These are phyloP conservation scores for Candida caryicola DNA, from an alignment of 805 yeast genomes.

Conservation along the genomic window DNA sequence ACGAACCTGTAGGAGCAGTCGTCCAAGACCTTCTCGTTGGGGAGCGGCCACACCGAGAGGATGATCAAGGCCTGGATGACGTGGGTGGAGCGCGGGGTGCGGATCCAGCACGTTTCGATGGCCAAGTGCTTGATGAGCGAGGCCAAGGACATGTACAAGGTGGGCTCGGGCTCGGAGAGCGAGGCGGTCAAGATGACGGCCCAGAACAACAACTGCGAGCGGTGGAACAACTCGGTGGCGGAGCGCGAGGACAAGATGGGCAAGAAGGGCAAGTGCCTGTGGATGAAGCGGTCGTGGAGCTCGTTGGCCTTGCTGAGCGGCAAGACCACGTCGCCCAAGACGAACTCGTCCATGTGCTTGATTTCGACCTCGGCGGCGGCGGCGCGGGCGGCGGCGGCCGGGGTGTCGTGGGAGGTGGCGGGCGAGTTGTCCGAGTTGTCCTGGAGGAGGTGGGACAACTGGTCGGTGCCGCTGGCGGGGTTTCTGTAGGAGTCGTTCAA, in stretches of 20 bases:
- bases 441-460: conserved; percentile 20
- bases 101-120: conserved; percentile 87
- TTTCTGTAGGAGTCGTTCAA: conserved; percentile 16
- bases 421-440: conserved; percentile 34
- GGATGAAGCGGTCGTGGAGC: conserved; percentile 67
- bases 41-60: conserved; percentile 88
- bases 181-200: conserved; percentile 85
- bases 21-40: conserved; percentile 87
- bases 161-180: conserved; percentile 82
- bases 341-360: conserved; percentile 55
- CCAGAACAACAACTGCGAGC: conserved; percentile 87
- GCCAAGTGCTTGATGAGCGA: conserved; percentile 81
- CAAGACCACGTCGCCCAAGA: conserved; percentile 71
- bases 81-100: conserved; percentile 91
- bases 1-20: conserved; percentile 88
- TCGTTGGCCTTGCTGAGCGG: conserved; percentile 66
- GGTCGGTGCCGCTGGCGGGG: conserved; percentile 9
- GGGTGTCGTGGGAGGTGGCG: conserved; percentile 7
- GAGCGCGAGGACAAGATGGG: conserved; percentile 73
- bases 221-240: conserved; percentile 75
- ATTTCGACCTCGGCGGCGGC: conserved; percentile 6
- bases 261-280: conserved; percentile 66
- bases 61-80: conserved; percentile 86
- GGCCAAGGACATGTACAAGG: conserved; percentile 70
- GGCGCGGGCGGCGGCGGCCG: neutral